Evolutionary conservation across 306 rosid species (phyloP), one percentile per base, ranked within the genome.

Genomic region (Cyclanthera cordifolia): DNA sequence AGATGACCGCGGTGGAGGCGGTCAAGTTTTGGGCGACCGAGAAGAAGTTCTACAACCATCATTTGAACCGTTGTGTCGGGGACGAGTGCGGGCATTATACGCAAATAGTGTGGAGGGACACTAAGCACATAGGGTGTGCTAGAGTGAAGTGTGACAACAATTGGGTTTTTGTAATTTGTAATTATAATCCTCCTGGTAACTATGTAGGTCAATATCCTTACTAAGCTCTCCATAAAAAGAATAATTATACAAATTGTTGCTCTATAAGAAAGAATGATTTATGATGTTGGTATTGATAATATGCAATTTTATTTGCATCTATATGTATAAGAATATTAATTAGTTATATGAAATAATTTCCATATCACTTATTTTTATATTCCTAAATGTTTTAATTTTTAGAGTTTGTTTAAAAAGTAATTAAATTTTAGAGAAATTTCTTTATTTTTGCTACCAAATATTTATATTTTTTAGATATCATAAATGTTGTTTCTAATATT

Each of bases 71-170:
- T 0, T 81, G 85, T 11, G 32, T 63, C 0, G 67, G 61, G 1
- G 83, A 37, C n/a, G 80, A 67, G 32, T 84, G 84, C 6, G 10
- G 48, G 3, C 88, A 84, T 43, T 84, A 84, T 25, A 79, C 82
- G 2, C 86, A 81, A 45, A 57, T 73, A 0, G 52, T 84, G 51
- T 81, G 86, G 81, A 24, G 60, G 3, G 23, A 52, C 6, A 51
- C 79, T 0, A 5, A 1, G 11, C 25, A 37, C 23, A 24, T 79
- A 4, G 88, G 86, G 1, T 81, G 86, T 59, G 84, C 77, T 4
- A 72, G 65, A 15, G 74, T 56, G 2, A 69, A 72, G 45, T 84
- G 88, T 41, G 15, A n/a, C 2, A 74, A 70, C 75, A 72, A 74
- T 0, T 71, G 82, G 76, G 47, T 30, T 4, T 75, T 75, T 43